Base-by-base conservation (phyloP, 1,284 basidiomycete species). In the Sphaerobolus stellatus region DNA sequence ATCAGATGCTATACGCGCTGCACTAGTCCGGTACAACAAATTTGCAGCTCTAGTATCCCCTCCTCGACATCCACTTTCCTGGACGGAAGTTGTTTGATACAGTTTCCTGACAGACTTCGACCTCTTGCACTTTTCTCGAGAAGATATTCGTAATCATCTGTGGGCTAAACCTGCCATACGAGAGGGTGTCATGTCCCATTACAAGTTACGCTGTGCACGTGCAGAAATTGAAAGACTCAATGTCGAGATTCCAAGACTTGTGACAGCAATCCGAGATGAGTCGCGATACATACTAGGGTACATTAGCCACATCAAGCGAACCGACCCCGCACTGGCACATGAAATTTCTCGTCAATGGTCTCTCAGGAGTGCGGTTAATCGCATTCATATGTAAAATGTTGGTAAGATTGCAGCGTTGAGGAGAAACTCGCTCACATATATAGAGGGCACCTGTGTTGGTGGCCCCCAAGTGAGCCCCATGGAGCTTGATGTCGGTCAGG, bases 181-280 rank as follows among this genome's bases (percentile, higher is more conserved):
- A 2, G 38, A 57, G 18, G 49, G 52, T 25, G 44, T 51, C 2
- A 48, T 45, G 1, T 27, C 40, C 14, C 28, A 25, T 2, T 44
- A 57, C 5, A 51, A 57, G 45, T 20, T 59, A 5, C 27, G 33
- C 16, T 54, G 52, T 9, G 59, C 58, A 18, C 28, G 46, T 2
- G 58, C 55, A 38, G 59, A 61, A 54, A 57, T 75, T 9, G 43
- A 45, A 5, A 46, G 66, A 7, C 59, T 64, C 31, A 63, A 70
- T 47, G 47, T 71, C 7, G 70, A 75, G 53, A 60, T 69, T 1
- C 61, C 59, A 3, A 61, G 69, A 0, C 38, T 59, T 7, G 54
- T 64, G 20, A 70, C 69, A 0, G 64, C 60, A 41, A 69, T 75
- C 28, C 50, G 45, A 1, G 67, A 73, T 52, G 65, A 74, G 38